phyloP scores from a whole-genome alignment of 2,329 filamentous ascomycete species.

The Aspergillus luchuensis region DNA sequence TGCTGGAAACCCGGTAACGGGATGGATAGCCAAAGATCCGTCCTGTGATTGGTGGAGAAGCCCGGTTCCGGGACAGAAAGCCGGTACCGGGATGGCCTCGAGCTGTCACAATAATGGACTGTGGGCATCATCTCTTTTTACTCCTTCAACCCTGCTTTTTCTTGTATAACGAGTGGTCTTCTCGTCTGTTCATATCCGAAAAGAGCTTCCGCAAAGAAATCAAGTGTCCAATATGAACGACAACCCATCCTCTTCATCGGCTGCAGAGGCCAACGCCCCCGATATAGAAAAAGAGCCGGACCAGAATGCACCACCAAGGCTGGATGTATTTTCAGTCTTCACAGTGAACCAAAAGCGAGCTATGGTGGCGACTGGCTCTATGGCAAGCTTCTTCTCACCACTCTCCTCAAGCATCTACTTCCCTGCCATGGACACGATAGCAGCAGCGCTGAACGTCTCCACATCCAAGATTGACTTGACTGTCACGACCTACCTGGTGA shows the following conservation, averaged over 20 bases:
- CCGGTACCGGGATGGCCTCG: not conserved
- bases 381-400: slow-evolving; percentile 36
- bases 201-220: too few relatives aligned
- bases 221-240: not conserved
- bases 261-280: not conserved
- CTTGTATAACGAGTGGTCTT: too few relatives aligned
- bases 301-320: not conserved
- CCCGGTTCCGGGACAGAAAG: not conserved
- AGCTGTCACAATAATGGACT: too few relatives aligned
- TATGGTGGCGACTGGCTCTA: slow-evolving; percentile 27
- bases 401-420: slow-evolving; percentile 41
- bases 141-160: too few relatives aligned
- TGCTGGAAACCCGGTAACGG: not conserved
- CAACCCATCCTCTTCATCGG: not conserved
- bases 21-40: not conserved
- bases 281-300: not conserved
- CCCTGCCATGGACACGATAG: slow-evolving; percentile 40
- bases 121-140: too few relatives aligned
- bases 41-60: not conserved
- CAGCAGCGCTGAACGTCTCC: slow-evolving; percentile 44
- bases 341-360: slow-evolving; percentile 26
- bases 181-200: too few relatives aligned
- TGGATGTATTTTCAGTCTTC: slow-evolving; percentile 28
- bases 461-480: slow-evolving; percentile 51
- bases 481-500: slow-evolving; percentile 53